Conservation (phyloP, 805 yeast genomes). For the Lachancea cidri region DNA sequence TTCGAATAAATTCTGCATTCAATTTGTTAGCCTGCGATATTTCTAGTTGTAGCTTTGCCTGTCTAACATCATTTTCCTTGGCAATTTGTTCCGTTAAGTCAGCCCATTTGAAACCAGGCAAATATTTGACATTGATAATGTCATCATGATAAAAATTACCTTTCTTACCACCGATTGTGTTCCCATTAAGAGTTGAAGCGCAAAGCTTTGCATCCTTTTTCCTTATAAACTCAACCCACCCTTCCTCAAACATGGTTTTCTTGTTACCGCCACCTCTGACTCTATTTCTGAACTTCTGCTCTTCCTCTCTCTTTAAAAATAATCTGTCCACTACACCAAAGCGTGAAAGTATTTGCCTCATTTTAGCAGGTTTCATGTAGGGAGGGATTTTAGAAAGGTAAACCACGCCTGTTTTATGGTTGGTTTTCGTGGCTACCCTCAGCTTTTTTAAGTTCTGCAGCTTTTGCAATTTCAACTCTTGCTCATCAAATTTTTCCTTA, state of each 20-base stretch:
- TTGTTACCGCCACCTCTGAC: slow-evolving; percentile 89
- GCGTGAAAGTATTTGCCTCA: slow-evolving; percentile 70
- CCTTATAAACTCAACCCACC: slow-evolving; percentile 89
- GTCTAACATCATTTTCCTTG: slow-evolving; percentile 81
- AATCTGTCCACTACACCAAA: slow-evolving; percentile 89
- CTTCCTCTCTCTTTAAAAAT: slow-evolving; percentile 81
- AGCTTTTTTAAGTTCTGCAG: slow-evolving; percentile 49
- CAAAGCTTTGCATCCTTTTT: slow-evolving; percentile 87
- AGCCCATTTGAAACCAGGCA: slow-evolving; percentile 91
- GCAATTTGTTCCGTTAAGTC: slow-evolving; percentile 92
- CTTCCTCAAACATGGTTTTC: slow-evolving; percentile 82
- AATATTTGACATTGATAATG: slow-evolving; percentile 81
- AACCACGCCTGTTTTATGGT: slow-evolving; percentile 81
- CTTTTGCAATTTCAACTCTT: slow-evolving; percentile 51
- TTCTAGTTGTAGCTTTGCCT: slow-evolving; percentile 81
- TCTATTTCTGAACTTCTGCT: slow-evolving; percentile 55
- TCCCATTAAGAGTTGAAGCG: slow-evolving; percentile 81
- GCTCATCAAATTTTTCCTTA: no score
- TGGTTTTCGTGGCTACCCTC: slow-evolving; percentile 43
- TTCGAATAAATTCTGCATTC: slow-evolving; percentile 75
- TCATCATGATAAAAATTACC: slow-evolving; percentile 91
- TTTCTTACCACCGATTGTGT: slow-evolving; percentile 87
- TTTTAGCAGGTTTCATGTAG: slow-evolving; percentile 90
- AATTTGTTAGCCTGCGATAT: slow-evolving; percentile 82
- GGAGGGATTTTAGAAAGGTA: slow-evolving; percentile 91